phyloP scores from a whole-genome alignment of 164 flowering plant species.

The Liriodendron chinense region DNA sequence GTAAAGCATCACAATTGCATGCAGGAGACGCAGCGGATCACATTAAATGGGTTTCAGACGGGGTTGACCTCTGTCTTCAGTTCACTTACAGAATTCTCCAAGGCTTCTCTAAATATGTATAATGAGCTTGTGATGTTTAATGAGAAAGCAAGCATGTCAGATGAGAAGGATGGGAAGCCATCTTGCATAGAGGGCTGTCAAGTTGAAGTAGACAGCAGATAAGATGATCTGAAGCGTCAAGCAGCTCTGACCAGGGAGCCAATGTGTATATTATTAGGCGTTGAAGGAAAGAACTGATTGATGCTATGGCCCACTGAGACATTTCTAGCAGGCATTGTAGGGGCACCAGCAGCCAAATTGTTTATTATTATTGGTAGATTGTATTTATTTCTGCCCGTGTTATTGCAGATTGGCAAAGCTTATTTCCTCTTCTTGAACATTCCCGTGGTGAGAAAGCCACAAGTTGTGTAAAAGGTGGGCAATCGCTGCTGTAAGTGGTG shows the following conservation, averaged over 20 bases:
- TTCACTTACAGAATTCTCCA: conserved; percentile 63
- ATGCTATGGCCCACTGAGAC: neutral
- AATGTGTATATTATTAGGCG: conserved; percentile 7
- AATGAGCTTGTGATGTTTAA: conserved; percentile 44
- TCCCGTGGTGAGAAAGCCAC: neutral
- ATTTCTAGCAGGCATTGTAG: neutral
- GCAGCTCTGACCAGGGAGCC: neutral
- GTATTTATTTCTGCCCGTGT: neutral
- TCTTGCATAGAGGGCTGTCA: conserved; percentile 17
- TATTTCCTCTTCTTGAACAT: neutral
- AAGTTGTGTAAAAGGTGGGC: conserved; percentile 2
- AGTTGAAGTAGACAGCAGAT: conserved; percentile 7
- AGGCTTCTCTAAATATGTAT: conserved; percentile 63
- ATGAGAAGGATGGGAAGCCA: conserved; percentile 7
- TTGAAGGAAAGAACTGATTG: conserved; percentile 8
- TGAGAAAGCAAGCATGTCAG: conserved; percentile 27
- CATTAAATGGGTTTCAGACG: conserved; percentile 68
- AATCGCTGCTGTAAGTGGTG: conserved; percentile 4
- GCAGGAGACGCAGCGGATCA: conserved; percentile 73
- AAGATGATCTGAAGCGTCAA: neutral
- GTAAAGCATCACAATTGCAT: conserved; percentile 63
- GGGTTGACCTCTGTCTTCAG: conserved; percentile 68
- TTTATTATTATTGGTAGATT: neutral
- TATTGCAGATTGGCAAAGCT: neutral
- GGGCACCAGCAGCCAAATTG: neutral